These are phyloP conservation scores for Penicillium turbatum DNA, from an alignment of 495 filamentous ascomycete species.

Conservation along the genomic window DNA sequence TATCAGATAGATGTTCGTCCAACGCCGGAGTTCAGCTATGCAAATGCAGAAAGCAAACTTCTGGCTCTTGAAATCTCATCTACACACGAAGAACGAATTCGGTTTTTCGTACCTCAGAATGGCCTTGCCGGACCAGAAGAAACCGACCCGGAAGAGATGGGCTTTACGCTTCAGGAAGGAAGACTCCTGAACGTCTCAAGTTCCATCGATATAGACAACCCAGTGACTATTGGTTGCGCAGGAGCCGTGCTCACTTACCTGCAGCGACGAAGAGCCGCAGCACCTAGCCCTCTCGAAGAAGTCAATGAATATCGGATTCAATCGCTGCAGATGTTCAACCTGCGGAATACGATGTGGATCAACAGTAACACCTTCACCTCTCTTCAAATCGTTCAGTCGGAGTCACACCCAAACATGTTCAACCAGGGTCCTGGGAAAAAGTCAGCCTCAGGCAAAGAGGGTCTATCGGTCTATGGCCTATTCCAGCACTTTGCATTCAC, in stretches of 20 bases:
- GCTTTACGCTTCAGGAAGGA: slow-evolving; percentile 53
- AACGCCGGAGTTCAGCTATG: slow-evolving; percentile 72
- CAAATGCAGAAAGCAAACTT: slow-evolving; percentile 65
- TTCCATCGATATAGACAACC: slow-evolving; percentile 75
- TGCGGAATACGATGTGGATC: slow-evolving; percentile 78
- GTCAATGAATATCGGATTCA: slow-evolving; percentile 54
- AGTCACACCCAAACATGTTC: slow-evolving; percentile 79
- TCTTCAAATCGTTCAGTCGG: slow-evolving; percentile 80
- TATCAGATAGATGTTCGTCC: slow-evolving; percentile 72
- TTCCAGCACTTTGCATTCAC: slow-evolving; percentile 75
- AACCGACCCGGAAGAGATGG: slow-evolving; percentile 43
- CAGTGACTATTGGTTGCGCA: slow-evolving; percentile 70
- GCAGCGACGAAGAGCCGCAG: slow-evolving; percentile 61
- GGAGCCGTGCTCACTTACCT: slow-evolving; percentile 80
- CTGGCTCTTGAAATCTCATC: slow-evolving; percentile 46
- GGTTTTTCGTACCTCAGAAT: slow-evolving; percentile 57
- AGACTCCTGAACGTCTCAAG: slow-evolving; percentile 68
- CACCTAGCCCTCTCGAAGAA: not conserved
- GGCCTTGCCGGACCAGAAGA: slow-evolving; percentile 42
- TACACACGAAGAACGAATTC: slow-evolving; percentile 32
- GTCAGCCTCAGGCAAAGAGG: slow-evolving; percentile 73
- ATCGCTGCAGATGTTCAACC: slow-evolving; percentile 70
- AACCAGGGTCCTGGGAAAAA: slow-evolving; percentile 70
- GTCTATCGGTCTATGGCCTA: slow-evolving; percentile 82
- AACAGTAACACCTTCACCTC: slow-evolving; percentile 74